These are phyloP conservation scores for Colletotrichum tanaceti DNA, from an alignment of 2,329 filamentous ascomycete species.

Conservation along the genomic window DNA sequence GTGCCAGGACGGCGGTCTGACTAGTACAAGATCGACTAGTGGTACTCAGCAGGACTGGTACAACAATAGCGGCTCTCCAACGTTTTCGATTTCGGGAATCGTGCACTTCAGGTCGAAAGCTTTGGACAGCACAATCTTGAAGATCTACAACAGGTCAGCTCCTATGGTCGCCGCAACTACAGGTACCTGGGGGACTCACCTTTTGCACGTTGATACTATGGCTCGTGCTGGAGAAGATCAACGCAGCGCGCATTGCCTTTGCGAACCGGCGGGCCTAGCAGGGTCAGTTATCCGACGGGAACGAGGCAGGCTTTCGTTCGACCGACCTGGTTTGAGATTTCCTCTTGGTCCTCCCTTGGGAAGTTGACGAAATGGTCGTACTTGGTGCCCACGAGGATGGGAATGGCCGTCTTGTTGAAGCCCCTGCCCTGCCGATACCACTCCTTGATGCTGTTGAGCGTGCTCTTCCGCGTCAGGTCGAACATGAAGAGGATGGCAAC, in stretches of 20 bases:
- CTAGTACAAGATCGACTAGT: neutral
- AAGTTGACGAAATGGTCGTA: conserved; percentile 99
- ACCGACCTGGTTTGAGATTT: conserved; percentile 92
- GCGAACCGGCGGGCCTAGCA: conserved; percentile 89
- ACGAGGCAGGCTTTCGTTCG: conserved; percentile 4
- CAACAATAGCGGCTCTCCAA: conserved; percentile 92
- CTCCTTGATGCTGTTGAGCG: conserved; percentile 98
- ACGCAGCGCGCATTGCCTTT: conserved; percentile 95
- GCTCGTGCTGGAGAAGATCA: conserved; percentile 98
- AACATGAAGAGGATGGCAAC: conserved; percentile 99
- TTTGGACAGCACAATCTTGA: conserved; percentile 99
- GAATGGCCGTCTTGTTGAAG: conserved; percentile 99
- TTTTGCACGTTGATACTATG: conserved; percentile 99
- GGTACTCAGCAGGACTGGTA: conserved; percentile 74
- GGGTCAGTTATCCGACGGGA: neutral
- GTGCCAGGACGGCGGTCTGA: conserved; percentile 16
- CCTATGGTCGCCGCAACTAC: conserved; percentile 23
- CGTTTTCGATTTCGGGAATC: conserved; percentile 98
- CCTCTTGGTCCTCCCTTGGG: conserved; percentile 95
- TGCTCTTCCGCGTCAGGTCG: conserved; percentile 96
- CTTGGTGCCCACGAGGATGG: conserved; percentile 96
- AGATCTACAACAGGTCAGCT: conserved; percentile 73
- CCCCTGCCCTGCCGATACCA: conserved; percentile 98
- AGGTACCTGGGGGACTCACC: conserved; percentile 61
- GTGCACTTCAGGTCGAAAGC: conserved; percentile 99